Percentiles rank a stretch among this genome's conserved stretches.
These are phyloP conservation scores for Hypomyces rosellus DNA, from an alignment of 2,329 filamentous ascomycete species.

Conservation along the genomic window DNA sequence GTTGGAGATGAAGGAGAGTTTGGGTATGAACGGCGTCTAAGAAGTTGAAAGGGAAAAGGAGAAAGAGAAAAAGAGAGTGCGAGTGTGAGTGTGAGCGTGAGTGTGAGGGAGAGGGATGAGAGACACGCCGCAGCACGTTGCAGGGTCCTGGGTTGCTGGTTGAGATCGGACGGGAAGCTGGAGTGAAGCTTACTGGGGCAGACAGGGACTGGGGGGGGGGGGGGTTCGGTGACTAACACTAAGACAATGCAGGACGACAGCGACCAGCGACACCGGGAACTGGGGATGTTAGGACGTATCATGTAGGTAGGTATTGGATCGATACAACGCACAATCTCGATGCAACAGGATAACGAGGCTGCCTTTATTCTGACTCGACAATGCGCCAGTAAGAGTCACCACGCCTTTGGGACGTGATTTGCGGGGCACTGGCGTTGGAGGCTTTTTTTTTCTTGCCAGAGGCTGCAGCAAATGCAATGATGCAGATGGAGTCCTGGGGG, in stretches of 20 bases:
- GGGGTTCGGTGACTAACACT: slow-evolving; percentile 23
- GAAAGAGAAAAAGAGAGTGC: slow-evolving; percentile 1
- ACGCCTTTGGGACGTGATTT: slow-evolving; percentile 8
- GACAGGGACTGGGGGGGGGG: slow-evolving; percentile 11
- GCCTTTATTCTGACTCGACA: slow-evolving; percentile 5
- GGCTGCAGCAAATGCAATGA: slow-evolving; percentile 9
- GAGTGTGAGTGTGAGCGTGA: background rate
- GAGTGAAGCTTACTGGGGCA: slow-evolving; percentile 5
- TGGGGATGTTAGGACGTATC: background rate
- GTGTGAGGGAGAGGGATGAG: slow-evolving; percentile 7
- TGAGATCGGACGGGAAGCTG: slow-evolving; percentile 8
- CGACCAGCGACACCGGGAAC: slow-evolving; percentile 7
- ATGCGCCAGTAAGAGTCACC: slow-evolving; percentile 6
- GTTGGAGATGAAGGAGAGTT: background rate
- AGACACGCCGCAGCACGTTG: slow-evolving; percentile 9
- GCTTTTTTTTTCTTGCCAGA: slow-evolving; percentile 5
- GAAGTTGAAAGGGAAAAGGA: background rate
- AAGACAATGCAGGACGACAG: slow-evolving; percentile 7
- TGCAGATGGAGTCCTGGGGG: slow-evolving; percentile 3
- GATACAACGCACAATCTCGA: too few relatives aligned
- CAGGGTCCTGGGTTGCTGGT: slow-evolving; percentile 10
- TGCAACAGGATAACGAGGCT: background rate
- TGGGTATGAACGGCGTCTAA: too few relatives aligned
- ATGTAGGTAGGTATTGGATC: too few relatives aligned
- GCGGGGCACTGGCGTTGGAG: slow-evolving; percentile 12